Evolutionary conservation across 371 early-diverging fungal species (phyloP), one percentile per base, ranked within the genome.

Genomic region (Homolaphlyctis polyrhiza): DNA sequence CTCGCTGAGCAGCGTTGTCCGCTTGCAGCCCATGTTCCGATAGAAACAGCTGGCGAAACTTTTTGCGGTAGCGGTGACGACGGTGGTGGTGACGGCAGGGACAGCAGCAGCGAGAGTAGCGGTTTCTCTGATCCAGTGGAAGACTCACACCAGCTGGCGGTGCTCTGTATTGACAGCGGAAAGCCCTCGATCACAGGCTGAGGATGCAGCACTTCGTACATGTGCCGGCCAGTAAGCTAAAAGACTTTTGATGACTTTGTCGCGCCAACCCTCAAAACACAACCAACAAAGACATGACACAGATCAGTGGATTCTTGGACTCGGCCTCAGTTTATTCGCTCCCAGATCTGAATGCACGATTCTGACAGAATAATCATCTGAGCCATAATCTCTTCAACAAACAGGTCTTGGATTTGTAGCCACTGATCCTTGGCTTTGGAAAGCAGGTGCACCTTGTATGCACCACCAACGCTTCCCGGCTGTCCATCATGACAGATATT

Each of bases 291-390:
- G n/a, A n/a, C n/a, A n/a, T n/a, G n/a, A n/a, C n/a, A n/a, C n/a
- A n/a, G n/a, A n/a, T n/a, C n/a, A n/a, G n/a, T n/a, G n/a, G n/a
- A n/a, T n/a, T n/a, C n/a, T n/a, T n/a, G n/a, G n/a, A n/a, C n/a
- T n/a, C 39, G 39, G 11, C 8, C 8, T 39, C 39, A 39, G 18
- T 8, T 25, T 18, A 47, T 25, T 3, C 55, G 4, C n/a, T 55
- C 55, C 70, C 77, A 73, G 70, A 95, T 89, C 86, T 96, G 96
- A 35, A 97, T 87, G 71, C 94, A 97, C 4, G 91, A 86, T 66
- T 97, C 97, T 1, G 92, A 89, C 54, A 98, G 75, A 63, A 91
- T 89, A 48, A 98, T 90, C 92, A 94, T 93, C 65, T 96, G 95
- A 13, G 96, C 91, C 75, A 91, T 86, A 50, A 95, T 90, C 61